Percentiles rank a stretch among this genome's conserved stretches.
These are phyloP conservation scores for Asterochloris sp. DNA, from an alignment of 139 green algal species.

Conservation along the genomic window DNA sequence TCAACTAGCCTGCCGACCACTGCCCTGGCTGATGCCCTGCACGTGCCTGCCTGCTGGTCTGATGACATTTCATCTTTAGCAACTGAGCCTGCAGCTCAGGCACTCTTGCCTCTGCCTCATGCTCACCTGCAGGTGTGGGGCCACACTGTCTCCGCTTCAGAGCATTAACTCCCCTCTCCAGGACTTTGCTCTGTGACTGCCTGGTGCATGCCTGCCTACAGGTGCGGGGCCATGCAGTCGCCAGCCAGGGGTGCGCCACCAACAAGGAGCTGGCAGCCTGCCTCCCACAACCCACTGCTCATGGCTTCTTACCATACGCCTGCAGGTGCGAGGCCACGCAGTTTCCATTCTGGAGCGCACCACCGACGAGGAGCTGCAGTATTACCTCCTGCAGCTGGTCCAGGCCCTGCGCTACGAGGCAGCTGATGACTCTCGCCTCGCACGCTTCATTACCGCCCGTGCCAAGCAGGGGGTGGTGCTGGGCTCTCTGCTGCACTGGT, in stretches of 20 bases:
- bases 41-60: neutral
- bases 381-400: conserved; percentile 93
- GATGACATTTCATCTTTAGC: neutral
- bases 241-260: too few species aligned
- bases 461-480: conserved; percentile 55
- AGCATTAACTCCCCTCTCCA: neutral
- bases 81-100: neutral
- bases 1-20: neutral
- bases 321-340: conserved; percentile 66
- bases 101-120: neutral
- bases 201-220: neutral
- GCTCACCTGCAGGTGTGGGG: neutral
- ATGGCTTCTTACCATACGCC: neutral
- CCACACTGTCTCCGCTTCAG: too few species aligned
- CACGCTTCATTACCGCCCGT: conserved; percentile 73
- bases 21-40: too few species aligned
- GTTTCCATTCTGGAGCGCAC: conserved; percentile 63
- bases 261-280: neutral
- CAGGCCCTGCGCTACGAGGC: conserved; percentile 91
- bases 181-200: neutral
- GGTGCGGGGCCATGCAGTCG: neutral
- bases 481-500: conserved; percentile 86
- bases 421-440: conserved; percentile 53
- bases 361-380: conserved; percentile 84
- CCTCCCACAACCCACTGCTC: neutral